phyloP scores from a whole-genome alignment of 2,329 filamentous ascomycete species.

The Huntiella savannae region DNA sequence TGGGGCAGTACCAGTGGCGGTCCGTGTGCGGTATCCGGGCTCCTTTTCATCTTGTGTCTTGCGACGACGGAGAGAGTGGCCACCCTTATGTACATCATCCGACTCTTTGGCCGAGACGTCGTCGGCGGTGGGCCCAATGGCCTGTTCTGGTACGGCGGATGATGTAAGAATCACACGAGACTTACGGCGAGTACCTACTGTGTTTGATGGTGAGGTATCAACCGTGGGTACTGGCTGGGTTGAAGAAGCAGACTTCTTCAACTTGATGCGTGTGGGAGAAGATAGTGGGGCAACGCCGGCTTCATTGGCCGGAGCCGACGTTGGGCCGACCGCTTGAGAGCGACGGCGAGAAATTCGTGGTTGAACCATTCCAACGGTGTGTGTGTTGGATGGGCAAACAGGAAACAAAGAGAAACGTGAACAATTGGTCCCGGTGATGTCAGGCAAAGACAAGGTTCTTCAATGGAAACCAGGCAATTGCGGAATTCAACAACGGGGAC shows the following conservation, averaged over 20 bases:
- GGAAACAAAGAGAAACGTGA: too few species aligned
- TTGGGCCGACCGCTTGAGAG: background rate
- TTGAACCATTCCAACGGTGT: background rate
- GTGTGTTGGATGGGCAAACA: background rate
- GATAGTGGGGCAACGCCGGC: background rate
- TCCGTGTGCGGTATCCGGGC: slow-evolving; percentile 12
- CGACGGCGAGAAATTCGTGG: background rate
- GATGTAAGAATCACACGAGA: background rate
- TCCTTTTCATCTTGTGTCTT: slow-evolving; percentile 40
- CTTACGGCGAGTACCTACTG: background rate
- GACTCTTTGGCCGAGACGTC: background rate
- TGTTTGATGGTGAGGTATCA: background rate
- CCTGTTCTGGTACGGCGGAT: background rate
- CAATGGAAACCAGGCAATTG: too few species aligned
- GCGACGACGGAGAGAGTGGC: slow-evolving; percentile 38
- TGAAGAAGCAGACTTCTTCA: background rate
- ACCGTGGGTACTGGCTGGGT: slow-evolving; percentile 5
- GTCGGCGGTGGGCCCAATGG: background rate
- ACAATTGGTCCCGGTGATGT: too few species aligned
- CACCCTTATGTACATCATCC: slow-evolving; percentile 24
- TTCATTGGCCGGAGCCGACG: background rate
- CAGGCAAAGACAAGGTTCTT: too few species aligned
- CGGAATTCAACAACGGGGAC: too few species aligned
- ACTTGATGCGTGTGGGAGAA: too few species aligned
- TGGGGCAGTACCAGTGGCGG: slow-evolving; percentile 4